A percentile compares a stretch with the other conserved stretches of the same genome.
Conservation (phyloP, 2,329 filamentous ascomycete species). For the Shiraia bambusicola region DNA sequence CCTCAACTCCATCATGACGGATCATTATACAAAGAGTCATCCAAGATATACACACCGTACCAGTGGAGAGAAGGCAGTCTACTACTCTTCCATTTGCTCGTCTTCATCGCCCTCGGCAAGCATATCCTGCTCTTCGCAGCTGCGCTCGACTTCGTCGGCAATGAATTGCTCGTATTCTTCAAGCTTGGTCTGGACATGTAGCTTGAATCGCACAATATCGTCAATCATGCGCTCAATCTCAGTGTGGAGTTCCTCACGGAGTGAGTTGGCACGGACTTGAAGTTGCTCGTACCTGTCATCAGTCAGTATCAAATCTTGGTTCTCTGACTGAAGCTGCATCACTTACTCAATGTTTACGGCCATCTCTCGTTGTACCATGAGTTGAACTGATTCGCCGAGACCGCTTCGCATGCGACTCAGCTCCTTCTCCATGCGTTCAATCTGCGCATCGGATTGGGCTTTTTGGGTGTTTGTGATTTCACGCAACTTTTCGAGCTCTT, state of each 20-base stretch:
- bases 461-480: conserved; percentile 85
- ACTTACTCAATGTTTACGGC: conserved; percentile 91
- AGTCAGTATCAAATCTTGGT: not conserved
- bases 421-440: conserved; percentile 98
- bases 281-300: conserved; percentile 79
- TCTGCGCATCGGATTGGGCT: conserved; percentile 84
- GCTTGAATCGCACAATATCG: conserved; percentile 97
- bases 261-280: conserved; percentile 75
- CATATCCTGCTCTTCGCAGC: conserved; percentile 54
- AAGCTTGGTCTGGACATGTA: conserved; percentile 88
- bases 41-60: conserved; percentile 1
- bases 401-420: conserved; percentile 87
- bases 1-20: conserved; percentile 7
- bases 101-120: conserved; percentile 33
- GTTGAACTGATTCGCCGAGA: conserved; percentile 80
- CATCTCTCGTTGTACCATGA: conserved; percentile 94
- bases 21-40: conserved; percentile 3
- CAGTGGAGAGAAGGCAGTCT: not conserved
- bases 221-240: conserved; percentile 95
- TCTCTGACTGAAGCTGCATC: not conserved
- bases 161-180: conserved; percentile 96
- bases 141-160: conserved; percentile 80
- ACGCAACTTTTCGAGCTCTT: conserved; percentile 91
- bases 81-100: conserved; percentile 29
- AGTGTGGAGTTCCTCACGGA: conserved; percentile 96